Percentiles rank a stretch among this genome's conserved stretches.
phyloP scores from a whole-genome alignment of 2,329 filamentous ascomycete genomes.

The Fusarium newnesense region DNA sequence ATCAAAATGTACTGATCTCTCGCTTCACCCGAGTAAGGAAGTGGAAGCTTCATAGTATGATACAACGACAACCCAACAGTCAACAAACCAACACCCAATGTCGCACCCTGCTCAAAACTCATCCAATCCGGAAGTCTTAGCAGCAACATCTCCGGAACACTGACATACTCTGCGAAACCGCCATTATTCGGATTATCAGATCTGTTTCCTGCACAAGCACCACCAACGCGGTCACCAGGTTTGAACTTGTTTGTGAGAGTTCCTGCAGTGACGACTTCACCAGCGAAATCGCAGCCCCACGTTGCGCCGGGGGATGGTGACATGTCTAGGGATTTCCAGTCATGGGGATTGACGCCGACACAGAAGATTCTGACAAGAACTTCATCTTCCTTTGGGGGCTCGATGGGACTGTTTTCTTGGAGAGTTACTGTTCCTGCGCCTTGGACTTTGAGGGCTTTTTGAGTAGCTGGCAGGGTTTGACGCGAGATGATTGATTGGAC shows the following conservation, averaged over 20 bases:
- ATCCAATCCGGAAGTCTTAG: slow-evolving; percentile 1
- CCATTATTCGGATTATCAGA: not conserved
- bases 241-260: not conserved
- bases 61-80: not conserved
- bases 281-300: slow-evolving; percentile 32
- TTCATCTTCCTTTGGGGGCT: slow-evolving; percentile 7
- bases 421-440: not conserved
- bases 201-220: not conserved
- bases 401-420: not conserved
- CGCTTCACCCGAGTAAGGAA: not conserved
- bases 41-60: slow-evolving; percentile 1
- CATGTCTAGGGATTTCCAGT: slow-evolving; percentile 35
- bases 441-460: not conserved
- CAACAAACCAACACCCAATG: slow-evolving; percentile 8
- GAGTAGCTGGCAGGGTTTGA: not conserved
- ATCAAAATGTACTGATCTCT: not conserved
- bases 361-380: slow-evolving; percentile 20
- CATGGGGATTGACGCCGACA: slow-evolving; percentile 33
- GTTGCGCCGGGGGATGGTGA: slow-evolving; percentile 31
- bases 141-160: slow-evolving; percentile 13
- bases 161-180: not conserved
- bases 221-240: not conserved
- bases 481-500: not conserved
- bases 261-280: slow-evolving; percentile 10
- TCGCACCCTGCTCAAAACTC: slow-evolving; percentile 18